Evolutionary conservation across 2,329 filamentous ascomycete species (phyloP).

Genomic region (Aureobasidium sp.): DNA sequence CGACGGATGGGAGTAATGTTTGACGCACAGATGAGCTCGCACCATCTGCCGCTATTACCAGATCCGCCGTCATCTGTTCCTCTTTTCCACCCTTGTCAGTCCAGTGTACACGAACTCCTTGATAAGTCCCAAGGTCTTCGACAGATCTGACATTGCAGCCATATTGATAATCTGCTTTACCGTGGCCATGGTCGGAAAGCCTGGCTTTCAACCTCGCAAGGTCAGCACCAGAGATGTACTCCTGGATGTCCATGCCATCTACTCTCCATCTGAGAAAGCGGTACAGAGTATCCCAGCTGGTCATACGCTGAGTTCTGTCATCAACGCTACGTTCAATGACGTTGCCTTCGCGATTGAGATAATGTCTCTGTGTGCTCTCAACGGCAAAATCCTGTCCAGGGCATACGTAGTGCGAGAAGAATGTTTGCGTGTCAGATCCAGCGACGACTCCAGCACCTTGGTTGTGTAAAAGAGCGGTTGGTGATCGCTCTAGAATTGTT

Average conservation of each 20-base stretch:
- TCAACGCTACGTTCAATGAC: constrained; percentile 25
- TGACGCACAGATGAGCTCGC: constrained; percentile 25
- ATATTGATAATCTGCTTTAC: constrained; percentile 25
- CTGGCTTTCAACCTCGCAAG: not conserved
- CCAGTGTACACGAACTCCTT: constrained; percentile 25
- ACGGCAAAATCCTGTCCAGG: constrained; percentile 31
- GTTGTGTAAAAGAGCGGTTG: constrained; percentile 38
- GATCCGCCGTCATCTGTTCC: constrained; percentile 26
- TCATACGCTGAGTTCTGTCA: constrained; percentile 39
- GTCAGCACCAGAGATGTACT: constrained; percentile 22
- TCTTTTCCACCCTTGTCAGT: constrained; percentile 22
- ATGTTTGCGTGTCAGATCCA: constrained; percentile 37
- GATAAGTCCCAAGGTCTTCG: constrained; percentile 17
- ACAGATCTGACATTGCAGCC: constrained; percentile 27
- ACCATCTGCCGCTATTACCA: constrained; percentile 42
- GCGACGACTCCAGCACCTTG: constrained; percentile 45
- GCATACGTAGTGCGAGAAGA: constrained; percentile 38
- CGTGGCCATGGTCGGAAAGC: constrained; percentile 4
- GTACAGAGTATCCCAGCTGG: constrained; percentile 44
- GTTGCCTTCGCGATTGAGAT: constrained; percentile 26
- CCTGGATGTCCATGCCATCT: constrained; percentile 32
- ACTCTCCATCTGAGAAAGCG: constrained; percentile 41
- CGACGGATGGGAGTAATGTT: constrained; percentile 23
- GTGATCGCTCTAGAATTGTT: constrained; percentile 37
- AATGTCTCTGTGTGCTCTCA: constrained; percentile 23